phyloP scores from a whole-genome alignment of 306 rosid genomes.

The Betula pendula region DNA sequence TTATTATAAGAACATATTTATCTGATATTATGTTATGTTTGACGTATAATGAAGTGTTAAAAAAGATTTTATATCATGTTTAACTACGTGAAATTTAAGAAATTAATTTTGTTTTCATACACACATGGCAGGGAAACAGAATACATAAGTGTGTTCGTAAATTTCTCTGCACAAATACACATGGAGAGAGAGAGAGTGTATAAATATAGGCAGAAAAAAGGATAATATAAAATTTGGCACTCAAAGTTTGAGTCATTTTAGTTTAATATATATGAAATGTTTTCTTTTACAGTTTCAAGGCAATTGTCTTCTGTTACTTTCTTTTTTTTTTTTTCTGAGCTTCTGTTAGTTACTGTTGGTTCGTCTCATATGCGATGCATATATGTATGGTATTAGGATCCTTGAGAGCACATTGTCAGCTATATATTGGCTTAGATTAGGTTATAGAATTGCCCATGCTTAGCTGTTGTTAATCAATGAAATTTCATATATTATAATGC shows the following conservation, averaged over 20 bases:
- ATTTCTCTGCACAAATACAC: not conserved
- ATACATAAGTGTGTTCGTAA: no score
- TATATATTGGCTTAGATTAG: not conserved
- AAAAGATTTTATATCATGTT: no score
- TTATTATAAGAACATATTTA: no score
- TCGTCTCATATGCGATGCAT: slow-evolving; percentile 28
- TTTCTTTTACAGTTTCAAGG: slow-evolving; percentile 17
- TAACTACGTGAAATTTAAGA: no score
- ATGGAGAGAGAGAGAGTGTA: not conserved
- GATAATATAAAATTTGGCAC: not conserved
- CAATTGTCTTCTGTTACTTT: slow-evolving; percentile 3
- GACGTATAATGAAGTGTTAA: no score
- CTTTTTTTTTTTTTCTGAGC: no score
- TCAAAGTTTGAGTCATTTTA: not conserved
- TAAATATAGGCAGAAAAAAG: not conserved
- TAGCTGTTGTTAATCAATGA: slow-evolving; percentile 13
- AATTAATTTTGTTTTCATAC: no score
- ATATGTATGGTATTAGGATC: slow-evolving; percentile 4
- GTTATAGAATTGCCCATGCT: slow-evolving; percentile 26
- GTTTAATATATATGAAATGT: not conserved
- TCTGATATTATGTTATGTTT: no score
- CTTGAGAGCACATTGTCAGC: no score
- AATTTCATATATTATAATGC: not conserved
- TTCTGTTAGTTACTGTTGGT: not conserved
- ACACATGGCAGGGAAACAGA: no score